Evolutionary conservation across 2,329 filamentous ascomycete species (phyloP).

Genomic region (Verticillium isaacii): DNA sequence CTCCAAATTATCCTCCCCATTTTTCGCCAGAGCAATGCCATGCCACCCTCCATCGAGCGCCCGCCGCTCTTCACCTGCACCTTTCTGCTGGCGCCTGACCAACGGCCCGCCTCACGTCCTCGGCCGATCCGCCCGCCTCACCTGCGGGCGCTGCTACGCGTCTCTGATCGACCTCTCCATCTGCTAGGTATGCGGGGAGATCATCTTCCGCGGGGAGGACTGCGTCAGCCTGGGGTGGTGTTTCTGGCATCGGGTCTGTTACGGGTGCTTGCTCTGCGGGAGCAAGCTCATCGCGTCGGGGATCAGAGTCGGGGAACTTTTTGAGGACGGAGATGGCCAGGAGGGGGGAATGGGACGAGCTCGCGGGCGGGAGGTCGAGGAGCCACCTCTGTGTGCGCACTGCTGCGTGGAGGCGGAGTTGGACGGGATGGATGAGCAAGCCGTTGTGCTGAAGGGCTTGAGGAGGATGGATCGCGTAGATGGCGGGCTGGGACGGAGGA

Average conservation of each 20-base stretch:
- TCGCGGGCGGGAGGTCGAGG: constrained; percentile 33
- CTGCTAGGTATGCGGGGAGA: constrained; percentile 53
- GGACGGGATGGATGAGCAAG: constrained; percentile 22
- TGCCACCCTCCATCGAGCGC: neutral
- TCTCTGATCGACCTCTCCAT: constrained; percentile 48
- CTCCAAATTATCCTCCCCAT: neutral
- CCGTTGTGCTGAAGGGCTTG: constrained; percentile 35
- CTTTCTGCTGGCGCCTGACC: constrained; percentile 47
- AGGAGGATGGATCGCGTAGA: constrained; percentile 37
- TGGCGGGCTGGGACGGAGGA: constrained; percentile 38
- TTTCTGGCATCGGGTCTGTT: constrained; percentile 54
- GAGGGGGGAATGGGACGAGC: constrained; percentile 1
- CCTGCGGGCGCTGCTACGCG: constrained; percentile 41
- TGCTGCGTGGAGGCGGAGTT: constrained; percentile 38
- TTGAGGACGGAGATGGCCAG: constrained; percentile 9
- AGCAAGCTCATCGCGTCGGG: constrained; percentile 30
- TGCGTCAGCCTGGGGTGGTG: constrained; percentile 56
- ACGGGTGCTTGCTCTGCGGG: constrained; percentile 51
- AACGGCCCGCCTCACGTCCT: constrained; percentile 32
- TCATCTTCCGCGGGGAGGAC: constrained; percentile 47
- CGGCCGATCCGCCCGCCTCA: constrained; percentile 41
- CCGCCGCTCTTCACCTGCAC: constrained; percentile 44
- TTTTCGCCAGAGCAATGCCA: neutral
- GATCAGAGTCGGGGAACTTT: constrained; percentile 29
- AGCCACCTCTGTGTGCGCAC: constrained; percentile 44